phyloP scores from a whole-genome alignment of 2,329 filamentous ascomycete species.

The Aspergillus quadricinctus region DNA sequence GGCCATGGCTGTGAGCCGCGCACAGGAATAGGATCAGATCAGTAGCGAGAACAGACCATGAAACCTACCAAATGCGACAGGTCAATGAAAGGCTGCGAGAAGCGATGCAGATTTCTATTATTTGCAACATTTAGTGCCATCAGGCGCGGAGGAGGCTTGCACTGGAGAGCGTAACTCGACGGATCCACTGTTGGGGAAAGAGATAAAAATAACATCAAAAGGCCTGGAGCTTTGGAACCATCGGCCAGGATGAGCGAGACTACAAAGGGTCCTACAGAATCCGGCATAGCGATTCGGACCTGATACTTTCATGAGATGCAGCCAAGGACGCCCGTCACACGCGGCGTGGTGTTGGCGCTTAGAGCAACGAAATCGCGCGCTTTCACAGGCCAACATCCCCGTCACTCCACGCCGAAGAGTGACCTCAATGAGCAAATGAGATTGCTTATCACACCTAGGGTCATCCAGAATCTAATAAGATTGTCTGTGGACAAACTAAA shows the following conservation, averaged over 20 bases:
- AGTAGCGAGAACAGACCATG: conserved; percentile 9
- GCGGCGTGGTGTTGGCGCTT: conserved; percentile 28
- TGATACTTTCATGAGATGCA: conserved; percentile 20
- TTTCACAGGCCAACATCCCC: conserved; percentile 12
- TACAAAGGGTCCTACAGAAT: conserved; percentile 15
- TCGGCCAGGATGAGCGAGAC: background rate
- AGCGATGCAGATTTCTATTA: conserved; percentile 23
- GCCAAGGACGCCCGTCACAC: conserved; percentile 28
- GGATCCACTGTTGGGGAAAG: conserved; percentile 14
- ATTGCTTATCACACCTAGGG: conserved; percentile 8
- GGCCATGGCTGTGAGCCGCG: conserved; percentile 24
- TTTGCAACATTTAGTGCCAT: conserved; percentile 23
- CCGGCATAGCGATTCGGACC: conserved; percentile 4
- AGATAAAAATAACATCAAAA: conserved; percentile 22
- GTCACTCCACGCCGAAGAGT: conserved; percentile 1
- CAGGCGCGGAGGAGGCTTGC: conserved; percentile 16
- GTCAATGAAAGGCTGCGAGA: conserved; percentile 12
- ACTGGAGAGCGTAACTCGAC: conserved; percentile 9
- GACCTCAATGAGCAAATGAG: conserved; percentile 9
- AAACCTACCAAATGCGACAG: conserved; percentile 14
- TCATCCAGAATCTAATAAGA: background rate
- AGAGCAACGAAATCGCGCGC: conserved; percentile 10
- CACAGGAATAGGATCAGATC: conserved; percentile 14
- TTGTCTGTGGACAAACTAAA: background rate
- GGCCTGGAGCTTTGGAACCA: background rate